Base-by-base conservation (phyloP, 345 rosid genomes). In the Salix suchowensis region DNA sequence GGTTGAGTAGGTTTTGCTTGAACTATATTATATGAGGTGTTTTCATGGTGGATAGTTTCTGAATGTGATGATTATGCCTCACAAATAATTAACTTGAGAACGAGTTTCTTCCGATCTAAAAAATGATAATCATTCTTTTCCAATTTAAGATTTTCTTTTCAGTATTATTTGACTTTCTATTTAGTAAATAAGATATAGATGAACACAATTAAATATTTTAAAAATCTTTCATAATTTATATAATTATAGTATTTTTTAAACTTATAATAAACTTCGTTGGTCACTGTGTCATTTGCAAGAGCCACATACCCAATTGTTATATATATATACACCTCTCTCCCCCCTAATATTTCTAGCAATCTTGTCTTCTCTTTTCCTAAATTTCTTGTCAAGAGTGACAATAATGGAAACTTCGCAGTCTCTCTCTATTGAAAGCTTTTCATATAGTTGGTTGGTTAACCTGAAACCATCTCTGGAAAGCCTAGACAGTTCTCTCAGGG, bases 381-480 rank as follows among this genome's bases (percentile, higher is more conserved):
- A 67, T 66, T 34, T 68, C 58, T 52, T 60, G 24, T 2, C 23
- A 66, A 58, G 64, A 48, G 71, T 66, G 65, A 50, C 70, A 65
- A 74, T 83, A 81, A 91, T 91, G 94, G 94, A 91, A 80, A 68
- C 91, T 74, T 82, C 97, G 44, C 91, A 88, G 81, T 85, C 93
- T 80, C 87, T 95, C 71, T 92, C 98, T 6, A 91, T 91, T 71
- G 98, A 95, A 71, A 94, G 98, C 80, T 94, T 94, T 77, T 94
- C 98, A 1, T 90, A 90, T 60, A 92, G 96, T 79, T 94, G 97
- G 97, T 76, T 94, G 67, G 94, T 86, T 62, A 94, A 92, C 87
- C 84, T 88, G 52, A 89, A 88, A 74, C 91, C 96, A 65, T 86
- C 97, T 62, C 67, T 84, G 62, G 93, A 92, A 67, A 69, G 84